phyloP scores from a whole-genome alignment of 164 flowering plant species.

The Santalum album region DNA sequence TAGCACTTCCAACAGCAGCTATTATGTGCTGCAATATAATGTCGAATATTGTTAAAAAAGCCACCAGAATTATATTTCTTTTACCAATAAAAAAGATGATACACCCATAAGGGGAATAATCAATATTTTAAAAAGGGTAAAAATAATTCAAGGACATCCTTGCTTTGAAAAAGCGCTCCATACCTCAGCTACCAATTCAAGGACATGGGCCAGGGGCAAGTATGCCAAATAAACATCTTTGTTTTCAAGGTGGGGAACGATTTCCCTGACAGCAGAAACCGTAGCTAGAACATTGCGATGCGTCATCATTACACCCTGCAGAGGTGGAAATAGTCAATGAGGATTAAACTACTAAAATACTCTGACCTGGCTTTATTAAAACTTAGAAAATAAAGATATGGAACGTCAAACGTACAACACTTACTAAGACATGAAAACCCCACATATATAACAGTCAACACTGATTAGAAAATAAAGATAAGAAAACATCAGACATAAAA shows the following conservation, averaged over 20 bases:
- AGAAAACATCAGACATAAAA: not conserved
- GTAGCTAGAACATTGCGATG: constrained; percentile 82
- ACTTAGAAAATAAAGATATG: too few relatives aligned
- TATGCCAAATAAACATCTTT: constrained; percentile 83
- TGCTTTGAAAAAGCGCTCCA: not conserved
- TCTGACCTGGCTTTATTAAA: not conserved
- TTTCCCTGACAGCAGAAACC: constrained; percentile 78
- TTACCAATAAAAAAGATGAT: too few relatives aligned
- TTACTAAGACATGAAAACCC: too few relatives aligned
- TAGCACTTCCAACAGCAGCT: constrained; percentile 63
- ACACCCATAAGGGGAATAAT: not conserved
- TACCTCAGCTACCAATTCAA: constrained; percentile 98
- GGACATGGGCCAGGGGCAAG: constrained; percentile 88
- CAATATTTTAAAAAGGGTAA: not conserved
- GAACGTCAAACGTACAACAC: too few relatives aligned
- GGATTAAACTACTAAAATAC: not conserved
- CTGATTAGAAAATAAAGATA: too few relatives aligned
- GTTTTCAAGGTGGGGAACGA: constrained; percentile 68
- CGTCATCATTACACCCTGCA: constrained; percentile 98
- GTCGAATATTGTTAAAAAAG: too few relatives aligned
- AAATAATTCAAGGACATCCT: not conserved
- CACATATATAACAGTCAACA: too few relatives aligned
- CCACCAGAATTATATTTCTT: too few relatives aligned
- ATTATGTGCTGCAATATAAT: constrained; percentile 49
- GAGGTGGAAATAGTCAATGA: constrained; percentile 2